Evolutionary conservation across 345 rosid species (phyloP), one percentile per base, ranked within the genome.

Genomic region (Acer negundo): DNA sequence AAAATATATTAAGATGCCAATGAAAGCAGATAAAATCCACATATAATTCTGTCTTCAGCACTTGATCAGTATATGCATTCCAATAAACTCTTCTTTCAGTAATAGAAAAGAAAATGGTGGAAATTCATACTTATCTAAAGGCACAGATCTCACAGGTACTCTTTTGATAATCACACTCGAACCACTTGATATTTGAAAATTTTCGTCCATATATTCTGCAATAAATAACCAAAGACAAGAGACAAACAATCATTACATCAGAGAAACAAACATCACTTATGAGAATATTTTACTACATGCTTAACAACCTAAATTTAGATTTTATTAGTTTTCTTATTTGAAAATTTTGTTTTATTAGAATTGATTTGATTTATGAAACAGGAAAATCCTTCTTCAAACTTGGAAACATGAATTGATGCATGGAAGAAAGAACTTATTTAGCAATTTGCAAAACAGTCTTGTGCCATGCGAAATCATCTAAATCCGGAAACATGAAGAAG

Each of bases 141-240:
- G 85, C 44, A 11, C 76, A n/a, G 76, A 55, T 73, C 86, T 82
- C 2, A 81, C 84, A 74, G 88, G 90, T 31, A 88, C 87, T 74
- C 90, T 86, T 81, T 86, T 88, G 67, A 88, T 75, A 70, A 86
- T 85, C 79, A 85, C 80, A 55, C 87, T 82, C 7, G 88, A 83
- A 62, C 90, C 86, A 31, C 84, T 75, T n/a, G 79, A 81, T 67
- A 88, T 81, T 77, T 82, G 81, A 47, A 70, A 51, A 58, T 72
- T 78, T 64, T 85, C 87, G 2, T 86, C 81, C 0, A 1, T 7
- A 70, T 80, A 86, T 70, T 85, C 92, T 88, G 87, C 77, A 75
- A 51, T 15, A 58, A 75, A 70, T 6, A 73, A 59, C 40, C n/a
- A 42, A 63, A 67, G 26, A 20, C 35, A 51, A 28, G 31, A 49